These are phyloP conservation scores for Dendrobium huoshanense DNA, from an alignment of 106 monocot genomes.

Conservation along the genomic window DNA sequence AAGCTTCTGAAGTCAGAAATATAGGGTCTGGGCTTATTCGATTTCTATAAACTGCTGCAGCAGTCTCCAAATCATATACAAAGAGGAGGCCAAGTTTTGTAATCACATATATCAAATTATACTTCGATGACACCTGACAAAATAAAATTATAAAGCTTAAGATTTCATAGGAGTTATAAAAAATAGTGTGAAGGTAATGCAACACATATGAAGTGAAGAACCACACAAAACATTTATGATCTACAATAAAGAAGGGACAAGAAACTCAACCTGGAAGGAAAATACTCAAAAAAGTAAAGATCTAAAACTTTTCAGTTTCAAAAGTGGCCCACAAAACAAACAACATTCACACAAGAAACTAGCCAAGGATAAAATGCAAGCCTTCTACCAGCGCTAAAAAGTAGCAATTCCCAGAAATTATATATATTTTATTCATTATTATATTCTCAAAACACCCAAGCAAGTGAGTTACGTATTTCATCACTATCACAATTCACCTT, in stretches of 20 bases:
- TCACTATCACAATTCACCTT: too few species aligned
- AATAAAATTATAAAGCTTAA: background rate
- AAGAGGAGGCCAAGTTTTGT: constrained; percentile 96
- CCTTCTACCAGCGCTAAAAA: too few species aligned
- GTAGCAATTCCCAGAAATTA: too few species aligned
- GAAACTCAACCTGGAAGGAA: background rate
- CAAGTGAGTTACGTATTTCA: too few species aligned
- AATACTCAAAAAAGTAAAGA: background rate
- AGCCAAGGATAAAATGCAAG: too few species aligned
- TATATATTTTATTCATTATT: too few species aligned
- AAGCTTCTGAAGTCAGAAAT: constrained; percentile 89
- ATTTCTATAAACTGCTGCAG: constrained; percentile 95
- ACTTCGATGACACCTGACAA: constrained; percentile 90
- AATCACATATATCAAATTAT: constrained; percentile 88
- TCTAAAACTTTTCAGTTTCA: background rate
- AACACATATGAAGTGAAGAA: background rate
- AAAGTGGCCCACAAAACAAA: background rate
- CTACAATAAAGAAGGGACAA: background rate
- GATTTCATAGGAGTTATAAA: background rate
- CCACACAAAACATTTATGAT: background rate
- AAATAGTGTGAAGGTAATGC: background rate
- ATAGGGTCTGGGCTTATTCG: constrained; percentile 98
- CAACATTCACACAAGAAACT: too few species aligned
- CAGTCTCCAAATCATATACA: constrained; percentile 97
- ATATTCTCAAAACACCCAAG: too few species aligned